These are phyloP conservation scores for Odonthalia washingtoniensis DNA, from an alignment of 31 red algal species.

Conservation along the genomic window DNA sequence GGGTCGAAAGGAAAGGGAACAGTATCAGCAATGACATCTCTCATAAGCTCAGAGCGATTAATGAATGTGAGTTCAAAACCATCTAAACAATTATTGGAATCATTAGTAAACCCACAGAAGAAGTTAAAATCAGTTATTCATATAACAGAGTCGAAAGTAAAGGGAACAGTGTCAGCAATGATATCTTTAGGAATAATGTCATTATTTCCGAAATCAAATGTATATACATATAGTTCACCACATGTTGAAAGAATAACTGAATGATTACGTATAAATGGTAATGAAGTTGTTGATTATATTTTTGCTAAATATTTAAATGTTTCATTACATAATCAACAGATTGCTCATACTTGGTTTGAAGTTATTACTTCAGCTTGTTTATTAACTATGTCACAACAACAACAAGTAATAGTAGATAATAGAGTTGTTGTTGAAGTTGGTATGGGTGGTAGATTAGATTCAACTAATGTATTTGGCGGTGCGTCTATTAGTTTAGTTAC, in stretches of 20 bases:
- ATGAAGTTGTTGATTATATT: constrained; percentile 69
- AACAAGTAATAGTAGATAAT: too few species aligned
- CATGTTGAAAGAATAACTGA: constrained; percentile 94
- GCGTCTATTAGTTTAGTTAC: constrained; percentile 82
- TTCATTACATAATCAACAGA: constrained; percentile 40
- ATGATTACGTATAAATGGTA: constrained; percentile 82
- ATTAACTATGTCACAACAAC: constrained; percentile 50
- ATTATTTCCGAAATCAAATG: not conserved
- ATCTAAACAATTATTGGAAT: constrained; percentile 62
- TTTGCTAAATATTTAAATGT: constrained; percentile 63
- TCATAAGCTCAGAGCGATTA: constrained; percentile 13
- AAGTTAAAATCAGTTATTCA: constrained; percentile 73
- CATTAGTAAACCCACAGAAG: constrained; percentile 72
- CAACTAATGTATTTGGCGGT: constrained; percentile 76
- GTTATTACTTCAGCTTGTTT: constrained; percentile 76
- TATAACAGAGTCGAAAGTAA: constrained; percentile 94
- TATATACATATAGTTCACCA: constrained; percentile 84
- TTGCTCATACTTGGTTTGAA: constrained; percentile 88
- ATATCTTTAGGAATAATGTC: not conserved
- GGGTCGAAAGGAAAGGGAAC: too few species aligned
- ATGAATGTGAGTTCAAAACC: constrained; percentile 67
- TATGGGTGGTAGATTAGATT: constrained; percentile 90
- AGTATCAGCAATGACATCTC: too few species aligned
- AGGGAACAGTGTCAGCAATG: constrained; percentile 50
- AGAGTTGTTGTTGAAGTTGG: constrained; percentile 94